phyloP scores from a whole-genome alignment of 176 grass and related monocot species.

The Elaeis guineensis region DNA sequence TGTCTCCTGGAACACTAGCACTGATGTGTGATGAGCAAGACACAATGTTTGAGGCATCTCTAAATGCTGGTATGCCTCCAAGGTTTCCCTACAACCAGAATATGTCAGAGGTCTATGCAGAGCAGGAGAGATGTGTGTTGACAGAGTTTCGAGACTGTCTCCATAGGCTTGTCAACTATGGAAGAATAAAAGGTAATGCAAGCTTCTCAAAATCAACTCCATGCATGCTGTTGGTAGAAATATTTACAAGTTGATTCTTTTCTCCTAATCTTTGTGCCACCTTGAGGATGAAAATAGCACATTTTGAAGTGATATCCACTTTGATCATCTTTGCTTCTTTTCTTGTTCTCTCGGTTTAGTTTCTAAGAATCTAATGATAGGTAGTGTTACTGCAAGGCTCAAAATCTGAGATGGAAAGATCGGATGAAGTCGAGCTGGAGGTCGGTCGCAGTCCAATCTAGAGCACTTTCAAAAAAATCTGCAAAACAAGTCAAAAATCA shows the following conservation, averaged over 20 bases:
- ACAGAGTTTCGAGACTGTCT: slow-evolving; percentile 24
- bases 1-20: slow-evolving; percentile 26
- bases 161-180: slow-evolving; percentile 9
- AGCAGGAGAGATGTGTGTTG: slow-evolving; percentile 29
- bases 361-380: too few relatives aligned
- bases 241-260: background rate
- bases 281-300: too few relatives aligned
- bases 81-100: slow-evolving; percentile 4
- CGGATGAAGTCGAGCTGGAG: too few relatives aligned
- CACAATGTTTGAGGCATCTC: slow-evolving; percentile 16
- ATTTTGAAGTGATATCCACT: too few relatives aligned
- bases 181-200: slow-evolving; percentile 25
- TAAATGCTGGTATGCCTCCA: slow-evolving; percentile 1
- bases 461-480: too few relatives aligned
- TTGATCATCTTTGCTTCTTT: too few relatives aligned
- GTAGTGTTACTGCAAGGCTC: too few relatives aligned
- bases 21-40: slow-evolving; percentile 36
- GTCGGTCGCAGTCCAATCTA: too few relatives aligned
- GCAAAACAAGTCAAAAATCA: too few relatives aligned
- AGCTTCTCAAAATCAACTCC: background rate
- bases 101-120: slow-evolving; percentile 12
- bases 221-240: background rate
- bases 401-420: too few relatives aligned
- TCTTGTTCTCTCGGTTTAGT: too few relatives aligned
- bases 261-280: too few relatives aligned